Evolutionary conservation across 2,329 filamentous ascomycete species (phyloP).

Genomic region (Plectosphaerella plurivora): DNA sequence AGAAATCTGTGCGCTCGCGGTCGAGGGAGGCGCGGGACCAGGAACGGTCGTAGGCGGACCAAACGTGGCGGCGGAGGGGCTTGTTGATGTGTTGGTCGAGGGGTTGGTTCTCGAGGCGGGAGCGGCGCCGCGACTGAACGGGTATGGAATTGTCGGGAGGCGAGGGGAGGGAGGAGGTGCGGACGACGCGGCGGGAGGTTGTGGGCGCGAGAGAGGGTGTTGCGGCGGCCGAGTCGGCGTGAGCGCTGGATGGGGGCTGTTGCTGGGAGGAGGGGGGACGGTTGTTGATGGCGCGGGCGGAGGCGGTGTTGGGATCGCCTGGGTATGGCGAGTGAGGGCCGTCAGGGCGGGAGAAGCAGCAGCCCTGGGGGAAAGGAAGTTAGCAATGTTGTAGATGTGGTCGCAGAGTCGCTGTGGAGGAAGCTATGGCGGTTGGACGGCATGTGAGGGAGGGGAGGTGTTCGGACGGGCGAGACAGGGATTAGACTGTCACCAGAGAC

Average conservation of each 20-base stretch:
- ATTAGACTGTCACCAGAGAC: not conserved
- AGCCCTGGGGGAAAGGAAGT: slow-evolving; percentile 39
- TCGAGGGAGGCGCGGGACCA: slow-evolving; percentile 70
- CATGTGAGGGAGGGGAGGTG: not conserved
- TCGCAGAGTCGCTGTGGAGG: not conserved
- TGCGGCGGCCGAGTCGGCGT: slow-evolving; percentile 19
- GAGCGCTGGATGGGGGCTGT: slow-evolving; percentile 23
- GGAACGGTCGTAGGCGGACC: slow-evolving; percentile 55
- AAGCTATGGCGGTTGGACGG: not conserved
- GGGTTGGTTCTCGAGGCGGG: slow-evolving; percentile 32
- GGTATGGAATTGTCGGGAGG: slow-evolving; percentile 6
- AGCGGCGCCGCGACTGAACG: slow-evolving; percentile 18
- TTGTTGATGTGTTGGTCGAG: slow-evolving; percentile 65
- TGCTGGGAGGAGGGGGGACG: not conserved
- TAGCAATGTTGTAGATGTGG: not conserved
- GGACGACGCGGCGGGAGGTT: slow-evolving; percentile 13
- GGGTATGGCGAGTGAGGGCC: slow-evolving; percentile 52
- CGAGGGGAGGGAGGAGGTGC: slow-evolving; percentile 12
- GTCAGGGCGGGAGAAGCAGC: slow-evolving; percentile 50
- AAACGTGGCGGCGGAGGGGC: slow-evolving; percentile 61
- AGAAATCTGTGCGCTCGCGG: slow-evolving; percentile 75
- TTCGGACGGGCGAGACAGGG: not conserved
- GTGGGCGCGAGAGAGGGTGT: slow-evolving; percentile 1
- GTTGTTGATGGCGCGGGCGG: slow-evolving; percentile 48
- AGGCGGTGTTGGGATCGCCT: slow-evolving; percentile 42